Percentiles rank a stretch among this genome's conserved stretches.
Conservation (phyloP, 2,329 filamentous ascomycete species). For the Ascochyta pisi region DNA sequence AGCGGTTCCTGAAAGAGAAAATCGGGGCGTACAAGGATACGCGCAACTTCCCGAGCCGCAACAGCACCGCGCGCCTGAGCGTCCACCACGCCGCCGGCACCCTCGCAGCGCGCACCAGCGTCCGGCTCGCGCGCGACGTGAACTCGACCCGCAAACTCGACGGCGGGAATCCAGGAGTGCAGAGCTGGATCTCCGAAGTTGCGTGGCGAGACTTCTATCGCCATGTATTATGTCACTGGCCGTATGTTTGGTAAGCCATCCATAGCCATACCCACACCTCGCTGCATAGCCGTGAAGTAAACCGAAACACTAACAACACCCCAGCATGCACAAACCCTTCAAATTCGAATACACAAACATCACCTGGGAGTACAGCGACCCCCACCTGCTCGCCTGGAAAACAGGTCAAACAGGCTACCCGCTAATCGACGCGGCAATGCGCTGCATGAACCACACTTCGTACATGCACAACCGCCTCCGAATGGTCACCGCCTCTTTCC, state of each 20-base stretch:
- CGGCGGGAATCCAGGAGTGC: slow-evolving; percentile 51
- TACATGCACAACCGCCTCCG: slow-evolving; percentile 62
- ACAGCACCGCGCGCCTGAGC: slow-evolving; percentile 52
- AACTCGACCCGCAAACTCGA: slow-evolving; percentile 60
- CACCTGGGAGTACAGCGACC: slow-evolving; percentile 68
- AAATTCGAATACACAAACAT: slow-evolving; percentile 87
- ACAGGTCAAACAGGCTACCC: slow-evolving; percentile 55
- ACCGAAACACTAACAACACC: slow-evolving; percentile 13
- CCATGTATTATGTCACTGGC: slow-evolving; percentile 80
- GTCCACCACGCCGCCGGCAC: slow-evolving; percentile 55
- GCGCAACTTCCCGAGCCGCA: slow-evolving; percentile 52
- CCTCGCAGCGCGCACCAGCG: slow-evolving; percentile 54
- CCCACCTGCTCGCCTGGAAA: slow-evolving; percentile 71
- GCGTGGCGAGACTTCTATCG: slow-evolving; percentile 61
- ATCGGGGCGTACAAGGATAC: slow-evolving; percentile 49
- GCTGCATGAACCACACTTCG: slow-evolving; percentile 56
- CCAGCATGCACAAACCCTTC: slow-evolving; percentile 74
- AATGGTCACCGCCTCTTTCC: slow-evolving; percentile 60
- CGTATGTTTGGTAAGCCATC: slow-evolving; percentile 71
- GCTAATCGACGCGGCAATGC: slow-evolving; percentile 60
- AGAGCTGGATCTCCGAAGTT: slow-evolving; percentile 59
- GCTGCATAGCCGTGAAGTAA: no score
- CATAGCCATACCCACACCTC: no score
- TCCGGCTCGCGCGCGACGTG: slow-evolving; percentile 60
- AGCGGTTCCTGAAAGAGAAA: slow-evolving; percentile 56